Evolutionary conservation across 2,329 filamentous ascomycete genomes (phyloP).

Genomic region (Triangularia setosa): DNA sequence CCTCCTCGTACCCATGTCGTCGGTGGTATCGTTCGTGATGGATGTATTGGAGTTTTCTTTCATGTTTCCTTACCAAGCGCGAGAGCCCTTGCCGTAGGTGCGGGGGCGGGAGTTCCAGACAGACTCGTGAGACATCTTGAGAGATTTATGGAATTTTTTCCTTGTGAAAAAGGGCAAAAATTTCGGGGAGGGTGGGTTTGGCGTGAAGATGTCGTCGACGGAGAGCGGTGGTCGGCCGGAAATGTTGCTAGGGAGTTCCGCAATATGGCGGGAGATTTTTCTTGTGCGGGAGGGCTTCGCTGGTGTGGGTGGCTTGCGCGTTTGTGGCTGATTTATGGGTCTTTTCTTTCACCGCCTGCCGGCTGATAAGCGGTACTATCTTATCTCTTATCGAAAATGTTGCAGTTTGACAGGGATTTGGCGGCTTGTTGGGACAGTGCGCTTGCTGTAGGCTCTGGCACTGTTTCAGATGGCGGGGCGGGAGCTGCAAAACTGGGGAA

Average conservation of each 20-base stretch:
- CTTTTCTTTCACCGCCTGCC: background rate
- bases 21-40: background rate
- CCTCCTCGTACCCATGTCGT: slow-evolving; percentile 7
- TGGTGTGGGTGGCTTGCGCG: slow-evolving; percentile 14
- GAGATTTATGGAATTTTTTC: slow-evolving; percentile 28
- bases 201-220: slow-evolving; percentile 19
- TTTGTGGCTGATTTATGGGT: background rate
- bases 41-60: slow-evolving; percentile 1
- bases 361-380: background rate
- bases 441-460: background rate
- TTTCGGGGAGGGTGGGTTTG: slow-evolving; percentile 17
- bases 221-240: slow-evolving; percentile 20
- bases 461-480: slow-evolving; percentile 6
- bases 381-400: background rate
- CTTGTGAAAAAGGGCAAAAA: slow-evolving; percentile 10
- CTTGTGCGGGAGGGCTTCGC: slow-evolving; percentile 23
- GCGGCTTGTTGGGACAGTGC: background rate
- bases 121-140: slow-evolving; percentile 74
- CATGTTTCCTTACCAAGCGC: slow-evolving; percentile 66
- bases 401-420: background rate
- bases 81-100: slow-evolving; percentile 94
- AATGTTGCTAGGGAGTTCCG: slow-evolving; percentile 13
- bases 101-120: slow-evolving; percentile 99
- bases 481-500: background rate
- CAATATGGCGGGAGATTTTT: slow-evolving; percentile 22